Conservation (phyloP, 2,329 filamentous ascomycete species). For the Fusarium sp. region DNA sequence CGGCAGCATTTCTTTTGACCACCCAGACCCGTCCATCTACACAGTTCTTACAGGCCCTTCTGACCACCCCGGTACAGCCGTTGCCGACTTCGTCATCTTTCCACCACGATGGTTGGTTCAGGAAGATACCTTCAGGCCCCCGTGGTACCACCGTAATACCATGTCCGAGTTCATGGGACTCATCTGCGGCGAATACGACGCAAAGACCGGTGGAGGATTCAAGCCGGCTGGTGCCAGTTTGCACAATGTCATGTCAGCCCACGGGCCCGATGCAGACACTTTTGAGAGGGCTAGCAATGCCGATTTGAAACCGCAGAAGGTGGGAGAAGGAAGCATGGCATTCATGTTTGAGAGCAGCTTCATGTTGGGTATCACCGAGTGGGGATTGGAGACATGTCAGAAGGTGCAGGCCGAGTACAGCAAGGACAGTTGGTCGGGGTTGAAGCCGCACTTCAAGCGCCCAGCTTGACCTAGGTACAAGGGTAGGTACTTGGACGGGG, state of each 20-base stretch:
- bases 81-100: constrained; percentile 83
- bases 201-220: constrained; percentile 72
- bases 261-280: constrained; percentile 72
- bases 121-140: constrained; percentile 80
- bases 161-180: constrained; percentile 78
- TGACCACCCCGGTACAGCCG: constrained; percentile 72
- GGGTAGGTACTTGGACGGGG: too few species aligned
- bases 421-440: constrained; percentile 78
- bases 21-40: constrained; percentile 85
- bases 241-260: constrained; percentile 82
- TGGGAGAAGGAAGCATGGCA: constrained; percentile 74
- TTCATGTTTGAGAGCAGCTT: constrained; percentile 81
- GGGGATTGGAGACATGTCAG: constrained; percentile 74
- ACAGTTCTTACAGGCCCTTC: constrained; percentile 78
- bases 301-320: constrained; percentile 69
- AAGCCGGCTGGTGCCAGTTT: constrained; percentile 71
- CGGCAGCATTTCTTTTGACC: constrained; percentile 76
- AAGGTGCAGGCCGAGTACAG: constrained; percentile 79
- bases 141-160: constrained; percentile 81
- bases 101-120: constrained; percentile 80
- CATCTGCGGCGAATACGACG: constrained; percentile 72
- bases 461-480: constrained; percentile 14
- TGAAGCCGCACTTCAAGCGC: constrained; percentile 41
- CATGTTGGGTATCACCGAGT: constrained; percentile 81
- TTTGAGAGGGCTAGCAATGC: constrained; percentile 71